Conservation (phyloP, 176 grass and related monocot species). For the Areca catechu region DNA sequence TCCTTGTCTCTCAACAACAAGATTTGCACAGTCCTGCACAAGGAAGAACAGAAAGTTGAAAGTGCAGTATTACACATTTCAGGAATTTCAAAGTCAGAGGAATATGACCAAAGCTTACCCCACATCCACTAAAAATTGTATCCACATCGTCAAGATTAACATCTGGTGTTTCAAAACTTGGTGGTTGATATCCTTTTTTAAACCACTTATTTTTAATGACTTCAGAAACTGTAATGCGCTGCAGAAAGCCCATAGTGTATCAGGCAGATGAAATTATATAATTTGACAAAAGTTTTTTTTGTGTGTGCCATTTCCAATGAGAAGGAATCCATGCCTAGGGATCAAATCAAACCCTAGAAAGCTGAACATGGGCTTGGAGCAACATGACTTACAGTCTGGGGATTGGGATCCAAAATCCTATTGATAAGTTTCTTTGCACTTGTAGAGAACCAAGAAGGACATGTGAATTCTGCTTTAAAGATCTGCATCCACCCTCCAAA, state of each 20-base stretch:
- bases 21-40: conserved; percentile 44
- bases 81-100: too few relatives aligned
- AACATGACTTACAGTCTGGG: conserved; percentile 3
- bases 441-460: conserved; percentile 8
- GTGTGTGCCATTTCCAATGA: too few relatives aligned
- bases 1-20: conserved; percentile 86
- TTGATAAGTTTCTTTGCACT: conserved; percentile 1
- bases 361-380: neutral
- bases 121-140: conserved; percentile 65
- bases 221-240: conserved; percentile 81
- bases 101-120: conserved; percentile 25
- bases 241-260: conserved; percentile 18
- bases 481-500: conserved; percentile 8
- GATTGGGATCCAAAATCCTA: conserved; percentile 2
- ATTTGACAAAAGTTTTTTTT: too few relatives aligned
- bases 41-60: neutral
- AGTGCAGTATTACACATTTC: too few relatives aligned
- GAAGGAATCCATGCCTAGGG: too few relatives aligned
- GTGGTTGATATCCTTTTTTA: conserved; percentile 84
- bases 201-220: conserved; percentile 90
- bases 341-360: too few relatives aligned
- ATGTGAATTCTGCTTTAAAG: conserved; percentile 3
- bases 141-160: conserved; percentile 79
- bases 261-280: neutral
- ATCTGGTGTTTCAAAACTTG: conserved; percentile 59